Base-by-base conservation (phyloP, 352 stramenopile species). In the Globisporangium nodosum region DNA sequence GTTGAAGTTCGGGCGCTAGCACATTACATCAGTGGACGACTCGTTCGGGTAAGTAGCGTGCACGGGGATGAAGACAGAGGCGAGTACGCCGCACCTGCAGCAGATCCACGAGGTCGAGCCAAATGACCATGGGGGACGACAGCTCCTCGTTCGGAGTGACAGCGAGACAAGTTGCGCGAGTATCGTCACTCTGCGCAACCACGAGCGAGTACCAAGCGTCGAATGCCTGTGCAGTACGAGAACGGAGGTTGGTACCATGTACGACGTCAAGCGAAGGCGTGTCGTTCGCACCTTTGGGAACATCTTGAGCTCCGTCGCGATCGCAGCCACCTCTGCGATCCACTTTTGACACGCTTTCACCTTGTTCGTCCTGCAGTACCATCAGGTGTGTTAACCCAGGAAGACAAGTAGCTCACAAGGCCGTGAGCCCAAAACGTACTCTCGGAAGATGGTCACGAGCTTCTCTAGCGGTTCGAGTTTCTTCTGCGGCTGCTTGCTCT, bases 291-390 rank as follows among this genome's bases (percentile, higher is more conserved):
- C 73, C 47, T 82, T 88, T 3, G 73, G 61, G 11, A 84, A 64
- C 49, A 76, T 54, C 43, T 88, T 88, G 46, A 89, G 56, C 45
- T 72, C 64, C 30, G 78, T 60, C 0, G 85, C 74, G 5, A 79
- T 82, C 2, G 60, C 47, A 1, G 85, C 83, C 5, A 92, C 62
- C 49, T 95, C 85, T 2, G 66, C 61, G 16, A 88, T 70, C 79
- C 85, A 88, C 52, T 95, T 95, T 58, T 95, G 85, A 43, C 76
- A 87, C 37, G 81, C 63, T 52, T 91, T 90, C 55, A 79, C 58
- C 56, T 93, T 95, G 48, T 87, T 80, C 6, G 66, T 76, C 54
- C 83, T 94, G 54, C 16, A 37, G 13, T 16, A n/a, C 18, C 15
- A 27, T 35, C 3, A 40, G 24, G 7, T 13, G 48, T 52, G 12